Evolutionary conservation across 2,329 filamentous ascomycete species (phyloP), one percentile per base, ranked within the genome.

Genomic region (Pseudogymnoascus destructans): DNA sequence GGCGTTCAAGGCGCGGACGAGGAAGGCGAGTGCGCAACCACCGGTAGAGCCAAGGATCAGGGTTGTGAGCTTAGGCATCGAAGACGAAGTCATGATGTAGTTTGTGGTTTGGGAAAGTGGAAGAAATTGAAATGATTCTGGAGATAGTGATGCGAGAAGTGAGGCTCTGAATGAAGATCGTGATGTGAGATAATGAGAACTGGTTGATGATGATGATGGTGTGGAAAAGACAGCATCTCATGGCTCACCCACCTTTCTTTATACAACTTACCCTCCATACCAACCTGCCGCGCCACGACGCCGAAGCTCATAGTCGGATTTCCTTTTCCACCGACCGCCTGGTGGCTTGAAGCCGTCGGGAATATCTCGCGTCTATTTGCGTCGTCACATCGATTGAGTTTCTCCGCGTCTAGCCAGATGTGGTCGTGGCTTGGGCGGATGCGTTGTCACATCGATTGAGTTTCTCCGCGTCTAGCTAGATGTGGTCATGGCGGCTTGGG

Each of bases 1-100:
- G 9, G 73, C 73, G 13, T 71, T 69, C 7, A 81, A 73, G 23
- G 72, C 69, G 38, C 70, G 70, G 21, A 71, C 71, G 38, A 81
- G 73, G 13, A 73, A 70, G 2, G 76, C 69, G 59, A 78, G 72
- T 57, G 73, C 77, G 61, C 71, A 72, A 54, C 78, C 79, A 32
- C 73, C 74, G 19, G 75, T 79, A 40, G 77, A 75, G 60, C 79
- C 79, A 57, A 81, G 72, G 70, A 81, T 79, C 46, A 75, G 72
- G 58, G 79, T 67, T 3, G 75, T 73, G 61, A 75, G 73, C 38
- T 63, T 58, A 25, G 59, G 21, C n/a, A 3, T 2, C 13, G 59
- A 4, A 11, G 38, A n/a, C 19, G 17, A 42, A n/a, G 40, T 2
- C 40, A 46, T 46, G 40, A 7, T 46, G 13, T 8, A 1, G 40